These are phyloP conservation scores for Fraxinus paxiana DNA, from an alignment of 305 asterid genomes.

Conservation along the genomic window DNA sequence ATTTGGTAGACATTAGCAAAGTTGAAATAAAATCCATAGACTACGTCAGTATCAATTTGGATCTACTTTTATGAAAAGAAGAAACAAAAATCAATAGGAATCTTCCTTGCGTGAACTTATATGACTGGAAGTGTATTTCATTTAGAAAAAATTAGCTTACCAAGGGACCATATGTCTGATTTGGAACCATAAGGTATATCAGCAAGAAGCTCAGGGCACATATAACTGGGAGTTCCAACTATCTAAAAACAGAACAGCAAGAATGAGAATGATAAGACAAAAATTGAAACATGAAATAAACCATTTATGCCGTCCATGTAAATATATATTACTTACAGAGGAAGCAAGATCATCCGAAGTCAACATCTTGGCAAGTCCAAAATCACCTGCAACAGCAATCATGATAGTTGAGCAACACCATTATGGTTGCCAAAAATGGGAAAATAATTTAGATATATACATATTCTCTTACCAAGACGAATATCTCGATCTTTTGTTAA, in stretches of 20 bases:
- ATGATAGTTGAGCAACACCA: conserved; percentile 28
- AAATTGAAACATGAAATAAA: background rate
- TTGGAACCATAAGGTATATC: conserved; percentile 97
- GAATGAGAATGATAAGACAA: conserved; percentile 17
- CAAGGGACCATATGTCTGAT: conserved; percentile 96
- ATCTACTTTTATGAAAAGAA: conserved; percentile 11
- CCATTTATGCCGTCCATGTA: conserved; percentile 7
- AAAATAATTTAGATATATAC: conserved; percentile 9
- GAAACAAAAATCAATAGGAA: background rate
- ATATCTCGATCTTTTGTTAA: conserved; percentile 81
- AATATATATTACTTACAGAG: conserved; percentile 50
- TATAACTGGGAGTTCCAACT: conserved; percentile 96
- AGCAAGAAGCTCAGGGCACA: conserved; percentile 98
- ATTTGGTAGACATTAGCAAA: conserved; percentile 21
- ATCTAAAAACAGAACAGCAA: conserved; percentile 43
- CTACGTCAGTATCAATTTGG: background rate
- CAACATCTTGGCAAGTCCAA: conserved; percentile 90
- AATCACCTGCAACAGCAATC: conserved; percentile 61
- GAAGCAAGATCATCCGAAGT: conserved; percentile 82
- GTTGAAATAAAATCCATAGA: background rate
- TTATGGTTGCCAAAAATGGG: conserved; percentile 13
- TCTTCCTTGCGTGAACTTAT: conserved; percentile 6
- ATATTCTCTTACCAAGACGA: conserved; percentile 67
- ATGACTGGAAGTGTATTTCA: conserved; percentile 4
- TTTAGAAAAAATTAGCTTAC: conserved; percentile 37